Conservation (phyloP, 371 early-diverging fungal genomes). For the Circinella minor region DNA sequence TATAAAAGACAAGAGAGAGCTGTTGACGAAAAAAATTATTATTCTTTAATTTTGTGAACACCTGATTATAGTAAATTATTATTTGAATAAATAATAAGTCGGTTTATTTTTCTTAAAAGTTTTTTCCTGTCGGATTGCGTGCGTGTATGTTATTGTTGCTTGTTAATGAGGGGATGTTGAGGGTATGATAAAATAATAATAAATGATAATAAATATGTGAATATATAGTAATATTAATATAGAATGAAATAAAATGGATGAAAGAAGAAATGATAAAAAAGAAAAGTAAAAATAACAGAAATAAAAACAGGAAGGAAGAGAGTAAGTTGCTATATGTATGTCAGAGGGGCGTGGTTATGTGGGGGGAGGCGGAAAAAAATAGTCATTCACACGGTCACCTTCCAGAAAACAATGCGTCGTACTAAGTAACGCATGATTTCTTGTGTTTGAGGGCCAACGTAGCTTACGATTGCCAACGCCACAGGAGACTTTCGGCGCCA, state of each 20-base stretch:
- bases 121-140: not conserved
- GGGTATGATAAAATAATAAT: too few relatives aligned
- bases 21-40: not conserved
- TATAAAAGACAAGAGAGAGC: not conserved
- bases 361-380: not conserved
- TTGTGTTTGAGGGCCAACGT: conserved; percentile 31
- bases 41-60: too few relatives aligned
- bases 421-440: conserved; percentile 27
- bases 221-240: too few relatives aligned
- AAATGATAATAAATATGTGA: too few relatives aligned
- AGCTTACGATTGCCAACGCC: conserved; percentile 37
- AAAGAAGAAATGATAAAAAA: not conserved
- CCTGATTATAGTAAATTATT: too few relatives aligned
- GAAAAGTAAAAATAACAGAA: not conserved
- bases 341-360: too few relatives aligned
- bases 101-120: not conserved
- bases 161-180: not conserved
- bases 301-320: not conserved
- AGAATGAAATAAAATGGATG: too few relatives aligned
- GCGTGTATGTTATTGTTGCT: not conserved
- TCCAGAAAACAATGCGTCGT: conserved; percentile 42
- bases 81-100: not conserved
- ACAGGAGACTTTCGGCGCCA: conserved; percentile 42
- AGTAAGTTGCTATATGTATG: too few relatives aligned
- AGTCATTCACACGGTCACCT: conserved; percentile 32